phyloP scores from a whole-genome alignment of 2,329 filamentous ascomycete genomes.

The Aspergillus novoparasiticus region DNA sequence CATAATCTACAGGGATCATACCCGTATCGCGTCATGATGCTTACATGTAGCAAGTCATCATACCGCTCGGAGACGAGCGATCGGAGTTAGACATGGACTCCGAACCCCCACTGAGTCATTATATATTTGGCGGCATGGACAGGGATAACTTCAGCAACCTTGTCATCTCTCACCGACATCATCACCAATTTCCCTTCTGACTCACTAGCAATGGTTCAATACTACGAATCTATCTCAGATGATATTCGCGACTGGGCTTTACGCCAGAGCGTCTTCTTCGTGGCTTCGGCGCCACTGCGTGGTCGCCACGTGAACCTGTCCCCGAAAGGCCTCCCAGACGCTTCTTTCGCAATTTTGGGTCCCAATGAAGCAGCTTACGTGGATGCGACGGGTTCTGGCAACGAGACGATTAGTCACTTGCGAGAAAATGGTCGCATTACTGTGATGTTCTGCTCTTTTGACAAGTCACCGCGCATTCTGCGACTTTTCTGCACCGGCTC shows the following conservation, averaged over 20 bases:
- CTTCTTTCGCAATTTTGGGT: conserved; percentile 64
- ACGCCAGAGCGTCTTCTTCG: conserved; percentile 73
- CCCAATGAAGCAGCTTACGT: conserved; percentile 68
- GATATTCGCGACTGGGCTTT: conserved; percentile 66
- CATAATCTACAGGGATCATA: not conserved
- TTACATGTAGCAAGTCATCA: not conserved
- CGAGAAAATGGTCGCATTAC: conserved; percentile 77
- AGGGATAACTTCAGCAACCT: not conserved
- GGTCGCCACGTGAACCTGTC: conserved; percentile 74
- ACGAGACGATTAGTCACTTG: conserved; percentile 74
- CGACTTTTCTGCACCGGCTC: conserved; percentile 63
- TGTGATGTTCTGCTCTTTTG: conserved; percentile 73
- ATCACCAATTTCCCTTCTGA: no score
- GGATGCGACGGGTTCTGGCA: conserved; percentile 73
- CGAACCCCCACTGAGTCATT: not conserved
- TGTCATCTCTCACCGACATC: not conserved
- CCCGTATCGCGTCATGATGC: not conserved
- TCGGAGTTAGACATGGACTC: not conserved
- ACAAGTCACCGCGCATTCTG: conserved; percentile 61
- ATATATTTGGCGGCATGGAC: not conserved
- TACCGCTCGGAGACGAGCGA: no score
- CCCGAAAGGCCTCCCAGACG: conserved; percentile 68
- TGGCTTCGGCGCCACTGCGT: conserved; percentile 69
- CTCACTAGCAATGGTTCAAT: conserved; percentile 57
- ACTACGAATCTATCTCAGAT: conserved; percentile 57